Evolutionary conservation across 495 filamentous ascomycete species (phyloP).

Genomic region (Glonium stellatum): DNA sequence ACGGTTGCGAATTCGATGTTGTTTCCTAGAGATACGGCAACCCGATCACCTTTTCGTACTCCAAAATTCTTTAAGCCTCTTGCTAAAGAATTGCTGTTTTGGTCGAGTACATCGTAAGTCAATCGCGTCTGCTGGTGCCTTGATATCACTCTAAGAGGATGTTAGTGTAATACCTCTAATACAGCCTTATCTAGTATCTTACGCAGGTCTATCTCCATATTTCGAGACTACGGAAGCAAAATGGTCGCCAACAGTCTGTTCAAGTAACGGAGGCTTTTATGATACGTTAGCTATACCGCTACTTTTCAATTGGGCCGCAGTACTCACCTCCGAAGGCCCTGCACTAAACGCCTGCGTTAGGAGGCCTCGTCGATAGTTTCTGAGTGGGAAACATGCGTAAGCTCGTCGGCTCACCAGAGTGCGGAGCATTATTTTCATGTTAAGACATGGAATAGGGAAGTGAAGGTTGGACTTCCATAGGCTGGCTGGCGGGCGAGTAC

Average conservation of each 20-base stretch:
- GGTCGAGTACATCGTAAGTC: conserved; percentile 69
- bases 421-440: conserved; percentile 14
- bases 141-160: conserved; percentile 52
- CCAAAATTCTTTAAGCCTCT: conserved; percentile 62
- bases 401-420: conserved; percentile 11
- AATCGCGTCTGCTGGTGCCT: conserved; percentile 56
- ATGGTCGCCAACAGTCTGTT: conserved; percentile 73
- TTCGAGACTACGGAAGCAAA: conserved; percentile 63
- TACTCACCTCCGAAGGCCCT: conserved; percentile 35
- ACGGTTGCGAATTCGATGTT: conserved; percentile 71
- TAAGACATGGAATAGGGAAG: background rate
- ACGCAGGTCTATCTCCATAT: conserved; percentile 73
- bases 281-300: conserved; percentile 9
- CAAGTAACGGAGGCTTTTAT: conserved; percentile 60
- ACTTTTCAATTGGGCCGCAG: background rate
- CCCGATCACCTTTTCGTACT: conserved; percentile 76
- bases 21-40: conserved; percentile 83
- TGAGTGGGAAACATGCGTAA: background rate
- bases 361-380: conserved; percentile 14
- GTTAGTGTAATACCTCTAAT: background rate
- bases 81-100: conserved; percentile 68
- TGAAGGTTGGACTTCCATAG: background rate
- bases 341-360: conserved; percentile 32
- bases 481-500: background rate
- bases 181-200: conserved; percentile 23